Evolutionary conservation across 2,329 filamentous ascomycete species (phyloP).

Genomic region (Neonectria coccinea): DNA sequence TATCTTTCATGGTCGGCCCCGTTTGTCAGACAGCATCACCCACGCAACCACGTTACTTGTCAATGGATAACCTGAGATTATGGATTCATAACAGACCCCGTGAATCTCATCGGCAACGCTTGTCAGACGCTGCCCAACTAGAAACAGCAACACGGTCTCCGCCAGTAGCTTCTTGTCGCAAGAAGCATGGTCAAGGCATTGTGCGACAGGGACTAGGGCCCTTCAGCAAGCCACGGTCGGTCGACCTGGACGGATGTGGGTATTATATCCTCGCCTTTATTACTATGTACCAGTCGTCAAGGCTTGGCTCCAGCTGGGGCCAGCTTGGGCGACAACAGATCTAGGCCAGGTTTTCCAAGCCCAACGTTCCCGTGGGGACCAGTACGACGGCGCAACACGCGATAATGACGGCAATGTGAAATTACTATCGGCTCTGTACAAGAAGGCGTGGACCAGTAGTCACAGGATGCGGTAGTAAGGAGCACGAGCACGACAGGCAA

Average conservation of each 20-base stretch:
- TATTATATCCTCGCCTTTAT: constrained; percentile 9
- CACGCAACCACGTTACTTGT: not conserved
- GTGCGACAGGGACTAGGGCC: constrained; percentile 12
- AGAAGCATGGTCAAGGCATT: constrained; percentile 5
- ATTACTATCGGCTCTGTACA: not conserved
- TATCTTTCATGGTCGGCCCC: not conserved
- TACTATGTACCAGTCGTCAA: constrained; percentile 9
- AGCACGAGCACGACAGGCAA: not conserved
- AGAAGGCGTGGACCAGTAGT: not conserved
- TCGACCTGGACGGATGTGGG: constrained; percentile 3
- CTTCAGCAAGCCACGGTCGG: constrained; percentile 3
- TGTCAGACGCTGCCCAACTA: constrained; percentile 9
- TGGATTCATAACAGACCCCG: not conserved
- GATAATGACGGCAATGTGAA: not conserved
- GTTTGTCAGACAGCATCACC: not conserved
- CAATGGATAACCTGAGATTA: not conserved
- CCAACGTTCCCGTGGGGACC: constrained; percentile 13
- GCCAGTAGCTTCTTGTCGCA: not conserved
- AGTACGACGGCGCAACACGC: not conserved
- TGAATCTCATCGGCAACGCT: not conserved
- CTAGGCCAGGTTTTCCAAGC: not conserved
- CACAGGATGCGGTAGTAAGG: constrained; percentile 12
- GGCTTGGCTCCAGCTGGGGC: constrained; percentile 11
- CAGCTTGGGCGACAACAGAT: constrained; percentile 17
- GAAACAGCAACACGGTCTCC: not conserved